Base-by-base conservation (phyloP, 805 yeast species). In the Kluyveromyces nonfermentans region DNA sequence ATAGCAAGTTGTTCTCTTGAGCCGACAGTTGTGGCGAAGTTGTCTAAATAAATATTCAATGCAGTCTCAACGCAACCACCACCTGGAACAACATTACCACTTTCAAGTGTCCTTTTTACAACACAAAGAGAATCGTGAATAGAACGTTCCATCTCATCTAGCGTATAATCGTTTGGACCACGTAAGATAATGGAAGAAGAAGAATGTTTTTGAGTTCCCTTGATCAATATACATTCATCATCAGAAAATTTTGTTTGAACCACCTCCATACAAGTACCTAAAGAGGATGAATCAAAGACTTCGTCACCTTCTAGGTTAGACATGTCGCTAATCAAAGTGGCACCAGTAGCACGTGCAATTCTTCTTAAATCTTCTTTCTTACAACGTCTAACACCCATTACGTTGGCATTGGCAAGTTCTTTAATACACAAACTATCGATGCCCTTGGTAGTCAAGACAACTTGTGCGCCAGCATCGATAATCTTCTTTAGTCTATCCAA, bases 41-140 rank as follows among this genome's bases (percentile, higher is more conserved):
- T 90, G 66, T 93, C 98, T 62, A 93, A 72, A 64, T 86, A 93
- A 42, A 93, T 88, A 69, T 88, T 89, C 60, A 93, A 74, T 2
- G 97, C 97, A 41, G 95, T 75, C 69, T 93, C 99, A 31, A 93
- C 98, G n/a, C 95, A 94, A 48, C 99, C 99, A 52, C 99, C 99
- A 49, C 99, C 99, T 35, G 98, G 97, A 5, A 93, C 98, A 46
- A 94, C 89, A 52, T 76, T 69, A 17, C 97, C 97, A 57, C 90
- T 80, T 67, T 93, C 98, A 53, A 94, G 74, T 10, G 97, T 88
- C 62, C 98, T 80, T 71, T 93, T 93, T 32, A 93, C 96, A 32
- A 93, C 98, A 37, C 87, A 80, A 51, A 93, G 72, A 2, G 97
- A 85, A 63, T 93, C 99, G 59, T 87, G 97, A 48, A 94, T 66